Base-by-base conservation (phyloP, 805 yeast species). In the Wickerhamomyces hampshirensis region DNA sequence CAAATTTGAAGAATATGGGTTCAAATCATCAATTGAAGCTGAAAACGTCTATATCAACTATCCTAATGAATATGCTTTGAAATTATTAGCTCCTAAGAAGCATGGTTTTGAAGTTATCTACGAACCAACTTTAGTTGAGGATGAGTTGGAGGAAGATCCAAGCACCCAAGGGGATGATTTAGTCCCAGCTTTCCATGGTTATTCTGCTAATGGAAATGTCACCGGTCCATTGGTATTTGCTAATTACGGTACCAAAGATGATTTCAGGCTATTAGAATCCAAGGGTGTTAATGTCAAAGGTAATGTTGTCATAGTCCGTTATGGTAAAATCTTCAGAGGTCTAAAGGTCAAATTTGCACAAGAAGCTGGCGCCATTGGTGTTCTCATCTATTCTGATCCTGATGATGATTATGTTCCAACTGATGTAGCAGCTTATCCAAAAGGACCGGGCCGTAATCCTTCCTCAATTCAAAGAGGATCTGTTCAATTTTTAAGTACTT, bases 381-480 rank as follows among this genome's bases (percentile, higher is more conserved):
- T 75, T 4, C 54, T 84, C 12, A 62, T 84, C 21, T 84, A 77
- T 54, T 64, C 83, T 2, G 93, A 84, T 46, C 87, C 89, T 7
- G 73, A 68, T 13, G 88, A 83, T 46, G 82, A 77, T 51, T 64
- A 59, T 24, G 70, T 66, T 17, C 68, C 66, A 26, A 72, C 78
- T 39, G 87, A 85, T 5, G 77, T 66, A 52, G 58, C 70, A 46
- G 63, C 85, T 3, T 84, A 84, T 47, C 94, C 93, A 3, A 56
- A 75, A 3, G 93, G 93, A 2, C 83, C 82, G 1, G 88, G 89
- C 1, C 69, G 93, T 44, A 77, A 84, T 53, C 89, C 89, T 26
- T 73, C 82, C 6, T 63, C 83, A 11, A 80, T 84, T 21, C 89
- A 84, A 62, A 68, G 93, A 48, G 93, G 93, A 1, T 77, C 85